Evolutionary conservation across 345 rosid genomes (phyloP).

Genomic region (Sonneratia alba): DNA sequence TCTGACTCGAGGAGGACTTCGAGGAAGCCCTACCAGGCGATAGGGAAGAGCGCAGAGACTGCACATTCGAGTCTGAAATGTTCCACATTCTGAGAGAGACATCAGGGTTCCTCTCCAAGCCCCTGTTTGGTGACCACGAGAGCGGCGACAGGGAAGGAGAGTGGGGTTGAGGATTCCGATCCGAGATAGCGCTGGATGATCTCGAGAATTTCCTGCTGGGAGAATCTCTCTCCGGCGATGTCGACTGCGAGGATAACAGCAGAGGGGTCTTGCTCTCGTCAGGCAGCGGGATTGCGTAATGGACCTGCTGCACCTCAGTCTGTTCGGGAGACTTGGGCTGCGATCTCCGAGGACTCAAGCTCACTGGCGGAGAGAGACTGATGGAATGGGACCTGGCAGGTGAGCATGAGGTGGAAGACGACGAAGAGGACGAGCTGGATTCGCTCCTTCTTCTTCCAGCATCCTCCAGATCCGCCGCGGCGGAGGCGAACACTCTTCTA

Average conservation of each 20-base stretch:
- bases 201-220: background rate
- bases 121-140: slow-evolving; percentile 12
- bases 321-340: slow-evolving; percentile 40
- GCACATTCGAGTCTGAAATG: slow-evolving; percentile 6
- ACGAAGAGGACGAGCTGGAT: slow-evolving; percentile 45
- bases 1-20: background rate
- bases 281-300: slow-evolving; percentile 21
- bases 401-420: slow-evolving; percentile 66
- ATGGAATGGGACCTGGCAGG: slow-evolving; percentile 70
- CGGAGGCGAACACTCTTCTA: slow-evolving; percentile 36
- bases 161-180: slow-evolving; percentile 16
- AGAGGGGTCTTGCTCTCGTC: slow-evolving; percentile 33
- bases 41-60: slow-evolving; percentile 10
- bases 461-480: slow-evolving; percentile 17
- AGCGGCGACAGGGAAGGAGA: slow-evolving; percentile 32
- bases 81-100: slow-evolving; percentile 23
- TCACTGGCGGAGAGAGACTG: slow-evolving; percentile 74
- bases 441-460: slow-evolving; percentile 32
- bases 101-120: slow-evolving; percentile 21
- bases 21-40: slow-evolving; percentile 12
- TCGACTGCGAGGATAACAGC: slow-evolving; percentile 30
- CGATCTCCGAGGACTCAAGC: slow-evolving; percentile 51
- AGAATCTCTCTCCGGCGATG: slow-evolving; percentile 42
- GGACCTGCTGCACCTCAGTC: slow-evolving; percentile 4
- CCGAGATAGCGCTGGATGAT: slow-evolving; percentile 15